Evolutionary conservation across 1,284 basidiomycete genomes (phyloP).

Genomic region (Fomitopsis betulina): DNA sequence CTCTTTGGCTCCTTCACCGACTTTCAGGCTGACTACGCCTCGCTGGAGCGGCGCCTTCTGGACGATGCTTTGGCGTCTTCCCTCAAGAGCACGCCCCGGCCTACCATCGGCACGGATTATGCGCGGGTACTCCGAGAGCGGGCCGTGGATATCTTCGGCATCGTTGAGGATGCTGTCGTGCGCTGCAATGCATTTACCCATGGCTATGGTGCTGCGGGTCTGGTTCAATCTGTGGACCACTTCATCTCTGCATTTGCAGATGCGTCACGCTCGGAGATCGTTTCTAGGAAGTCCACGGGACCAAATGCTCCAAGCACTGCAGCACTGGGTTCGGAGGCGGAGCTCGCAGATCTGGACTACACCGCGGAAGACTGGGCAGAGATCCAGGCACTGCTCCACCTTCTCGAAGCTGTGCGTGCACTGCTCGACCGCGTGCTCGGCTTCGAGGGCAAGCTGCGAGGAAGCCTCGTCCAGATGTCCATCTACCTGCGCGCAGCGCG

Average conservation of each 20-base stretch:
- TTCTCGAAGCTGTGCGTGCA: conserved; percentile 72
- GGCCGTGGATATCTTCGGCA: conserved; percentile 64
- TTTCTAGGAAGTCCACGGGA: conserved; percentile 16
- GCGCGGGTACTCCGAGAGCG: conserved; percentile 70
- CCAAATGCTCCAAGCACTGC: conserved; percentile 9
- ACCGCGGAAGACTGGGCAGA: conserved; percentile 81
- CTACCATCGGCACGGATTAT: conserved; percentile 38
- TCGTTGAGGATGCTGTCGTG: conserved; percentile 75
- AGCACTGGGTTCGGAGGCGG: conserved; percentile 42
- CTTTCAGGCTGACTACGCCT: conserved; percentile 78
- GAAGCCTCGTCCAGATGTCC: conserved; percentile 54
- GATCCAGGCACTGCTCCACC: conserved; percentile 80
- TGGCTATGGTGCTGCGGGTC: conserved; percentile 75
- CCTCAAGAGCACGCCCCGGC: conserved; percentile 26
- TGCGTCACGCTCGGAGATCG: conserved; percentile 51
- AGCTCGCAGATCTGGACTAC: conserved; percentile 80
- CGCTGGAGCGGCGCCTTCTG: conserved; percentile 69
- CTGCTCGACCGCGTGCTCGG: conserved; percentile 60
- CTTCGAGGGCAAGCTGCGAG: conserved; percentile 69
- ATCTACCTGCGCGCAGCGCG: conserved; percentile 52
- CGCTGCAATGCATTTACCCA: conserved; percentile 81
- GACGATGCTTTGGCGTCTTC: conserved; percentile 50
- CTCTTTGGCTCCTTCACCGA: conserved; percentile 91
- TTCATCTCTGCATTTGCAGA: conserved; percentile 69
- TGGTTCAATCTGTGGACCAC: conserved; percentile 70